Base-by-base conservation (phyloP, 176 grass and related monocot species). In the Juncus effusus region DNA sequence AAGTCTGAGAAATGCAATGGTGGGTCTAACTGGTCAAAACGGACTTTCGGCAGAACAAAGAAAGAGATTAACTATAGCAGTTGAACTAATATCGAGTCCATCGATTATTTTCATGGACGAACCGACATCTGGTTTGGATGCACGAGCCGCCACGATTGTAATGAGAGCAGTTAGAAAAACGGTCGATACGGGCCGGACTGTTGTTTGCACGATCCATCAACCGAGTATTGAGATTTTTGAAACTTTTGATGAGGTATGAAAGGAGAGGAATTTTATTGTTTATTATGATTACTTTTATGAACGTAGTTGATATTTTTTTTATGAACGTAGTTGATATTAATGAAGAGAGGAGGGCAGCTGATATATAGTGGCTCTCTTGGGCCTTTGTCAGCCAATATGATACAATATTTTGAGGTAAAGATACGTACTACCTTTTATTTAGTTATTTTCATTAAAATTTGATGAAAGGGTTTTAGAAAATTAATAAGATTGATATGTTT, bases 61-160 rank as follows among this genome's bases (percentile, higher is more conserved):
- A 51, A 95, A 95, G 79, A 95, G 90, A 61, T 60, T 95, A 55
- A 90, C 90, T 63, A 95, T 95, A 67, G 86, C 90, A 51, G 86
- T 95, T 62, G 90, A 95, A 70, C 70, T 95, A 14, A 84, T 95
- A 66, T 87, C 90, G 56, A 95, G 86, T 70, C 90, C 90, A 59
- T 90, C 90, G 15, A 90, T 95, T 67, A 87, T 95, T 74, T 95
- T 95, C 79, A 90, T 95, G 90, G 90, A 95, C 70, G 90, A 95
- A 54, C 90, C 90, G 42, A 95, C 90, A 6, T 79, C 90, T 52
- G 80, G 90, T 45, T 80, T 95, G 51, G 90, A 95, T 95, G 86
- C 86, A 73, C 86, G 86, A 66, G 75, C 90, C 55, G 90, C 90
- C 44, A 86, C 90, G 49, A 95, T 95, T 82, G 90, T 95, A 45